Base-by-base conservation (phyloP, 75 land plant genomes). In the Adiantum capillusveneris region DNA sequence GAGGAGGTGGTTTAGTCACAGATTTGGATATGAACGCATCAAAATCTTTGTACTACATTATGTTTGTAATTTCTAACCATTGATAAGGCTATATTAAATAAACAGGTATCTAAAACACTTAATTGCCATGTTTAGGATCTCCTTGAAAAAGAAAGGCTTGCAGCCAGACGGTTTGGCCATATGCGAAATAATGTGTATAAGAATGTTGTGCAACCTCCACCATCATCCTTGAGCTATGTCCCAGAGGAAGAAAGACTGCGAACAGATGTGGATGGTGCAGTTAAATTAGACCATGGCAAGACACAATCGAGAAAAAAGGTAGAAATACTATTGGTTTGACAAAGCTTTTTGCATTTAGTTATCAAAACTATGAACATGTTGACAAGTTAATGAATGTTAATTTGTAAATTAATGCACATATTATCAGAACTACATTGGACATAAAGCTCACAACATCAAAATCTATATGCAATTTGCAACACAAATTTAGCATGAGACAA, bases 81-180 rank as follows among this genome's bases (percentile, higher is more conserved):
- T 11, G 9, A 48, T 48, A 6, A 12, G 11, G 13, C 51, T 19
- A 41, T n/a, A 41, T 9, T 9, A 41, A 9, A 16, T 12, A 48
- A 48, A 5, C 51, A 5, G 6, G 13, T 18, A 5, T 48, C 51
- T 48, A 16, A 12, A 16, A 16, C 20, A 5, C 20, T 20, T 48
- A 6, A 12, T 19, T 48, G 20, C 51, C 18, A 12, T 31, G 7
- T 41, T 59, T 53, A 67, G 70, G 70, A 67, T 50, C 16, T n/a
- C 22, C n/a, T 67, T 20, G 55, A 24, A 25, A 67, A 67, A 30
- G 52, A 67, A 49, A 59, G 62, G 70, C 70, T 67, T 22, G 41
- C 2, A 12, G 46, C 45, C 28, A 39, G 63, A 2, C 44, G 16
- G 26, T 67, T 67, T 39, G 53, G 70, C 37, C 63, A 67, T 29